phyloP scores from a whole-genome alignment of 345 rosid species.

The Salix caprea region DNA sequence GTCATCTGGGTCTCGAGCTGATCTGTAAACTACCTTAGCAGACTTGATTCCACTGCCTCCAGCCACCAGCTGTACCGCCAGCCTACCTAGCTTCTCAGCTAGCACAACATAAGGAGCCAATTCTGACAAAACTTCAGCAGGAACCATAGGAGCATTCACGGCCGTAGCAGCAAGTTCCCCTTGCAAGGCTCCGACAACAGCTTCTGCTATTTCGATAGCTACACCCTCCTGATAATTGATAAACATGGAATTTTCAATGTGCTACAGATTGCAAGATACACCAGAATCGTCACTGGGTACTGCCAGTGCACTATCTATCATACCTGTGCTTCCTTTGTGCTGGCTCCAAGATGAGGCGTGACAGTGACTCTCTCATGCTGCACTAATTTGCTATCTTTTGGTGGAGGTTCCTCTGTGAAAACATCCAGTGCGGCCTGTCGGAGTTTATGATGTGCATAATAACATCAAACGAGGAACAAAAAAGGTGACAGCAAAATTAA shows the following conservation, averaged over 20 bases:
- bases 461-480: not conserved
- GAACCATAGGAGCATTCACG: slow-evolving; percentile 82
- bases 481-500: not conserved
- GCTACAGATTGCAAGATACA: not conserved
- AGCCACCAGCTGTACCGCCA: slow-evolving; percentile 68
- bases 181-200: slow-evolving; percentile 68
- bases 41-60: slow-evolving; percentile 69
- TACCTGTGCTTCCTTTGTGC: slow-evolving; percentile 92
- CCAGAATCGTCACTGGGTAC: not conserved
- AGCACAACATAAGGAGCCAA: slow-evolving; percentile 59
- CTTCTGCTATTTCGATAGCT: slow-evolving; percentile 86
- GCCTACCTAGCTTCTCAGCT: slow-evolving; percentile 74
- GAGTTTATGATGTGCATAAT: not conserved
- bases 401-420: slow-evolving; percentile 65
- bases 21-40: slow-evolving; percentile 52
- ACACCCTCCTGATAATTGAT: slow-evolving; percentile 59
- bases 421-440: slow-evolving; percentile 82
- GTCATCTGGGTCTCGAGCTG: slow-evolving; percentile 65
- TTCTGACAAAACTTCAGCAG: slow-evolving; percentile 58
- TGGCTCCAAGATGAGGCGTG: slow-evolving; percentile 92
- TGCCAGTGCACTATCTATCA: not conserved
- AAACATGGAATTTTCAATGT: not conserved
- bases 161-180: slow-evolving; percentile 85
- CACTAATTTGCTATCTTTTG: slow-evolving; percentile 51
- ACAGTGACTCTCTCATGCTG: slow-evolving; percentile 67